Evolutionary conservation across 768 basidiomycete species (phyloP).

Genomic region (Pleurotus citrinopileatus): DNA sequence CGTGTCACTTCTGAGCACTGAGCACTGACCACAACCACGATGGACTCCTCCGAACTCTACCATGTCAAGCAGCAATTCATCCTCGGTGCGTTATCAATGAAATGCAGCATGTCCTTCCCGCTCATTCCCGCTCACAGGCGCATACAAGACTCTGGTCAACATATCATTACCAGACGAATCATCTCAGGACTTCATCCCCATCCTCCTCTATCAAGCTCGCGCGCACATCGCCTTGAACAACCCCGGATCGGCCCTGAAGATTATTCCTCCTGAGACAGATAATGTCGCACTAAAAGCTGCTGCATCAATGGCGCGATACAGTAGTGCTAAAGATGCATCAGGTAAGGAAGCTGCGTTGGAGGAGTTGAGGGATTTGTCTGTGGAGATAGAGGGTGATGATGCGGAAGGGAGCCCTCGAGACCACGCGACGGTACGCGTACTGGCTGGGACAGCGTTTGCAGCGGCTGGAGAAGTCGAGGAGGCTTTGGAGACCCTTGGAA

Average conservation of each 20-base stretch:
- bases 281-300: constrained; percentile 71
- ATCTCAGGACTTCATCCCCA: constrained; percentile 62
- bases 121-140: constrained; percentile 37
- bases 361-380: constrained; percentile 77
- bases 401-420: constrained; percentile 63
- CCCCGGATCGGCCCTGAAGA: constrained; percentile 48
- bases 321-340: constrained; percentile 39
- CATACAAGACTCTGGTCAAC: constrained; percentile 61
- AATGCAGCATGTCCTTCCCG: neutral
- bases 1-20: neutral
- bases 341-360: constrained; percentile 66
- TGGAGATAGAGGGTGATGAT: constrained; percentile 85
- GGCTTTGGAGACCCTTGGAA: constrained; percentile 81
- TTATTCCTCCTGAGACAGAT: constrained; percentile 57
- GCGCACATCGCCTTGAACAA: constrained; percentile 71
- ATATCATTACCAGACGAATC: constrained; percentile 54
- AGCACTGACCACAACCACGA: constrained; percentile 16
- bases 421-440: constrained; percentile 69
- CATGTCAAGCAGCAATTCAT: constrained; percentile 75
- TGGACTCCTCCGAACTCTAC: constrained; percentile 65
- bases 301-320: constrained; percentile 69
- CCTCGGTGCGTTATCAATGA: constrained; percentile 44
- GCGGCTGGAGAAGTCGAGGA: constrained; percentile 87
- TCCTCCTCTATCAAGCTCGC: constrained; percentile 76
- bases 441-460: constrained; percentile 86